These are phyloP conservation scores for Cucumis hystrix DNA, from an alignment of 306 rosid species.

Conservation along the genomic window DNA sequence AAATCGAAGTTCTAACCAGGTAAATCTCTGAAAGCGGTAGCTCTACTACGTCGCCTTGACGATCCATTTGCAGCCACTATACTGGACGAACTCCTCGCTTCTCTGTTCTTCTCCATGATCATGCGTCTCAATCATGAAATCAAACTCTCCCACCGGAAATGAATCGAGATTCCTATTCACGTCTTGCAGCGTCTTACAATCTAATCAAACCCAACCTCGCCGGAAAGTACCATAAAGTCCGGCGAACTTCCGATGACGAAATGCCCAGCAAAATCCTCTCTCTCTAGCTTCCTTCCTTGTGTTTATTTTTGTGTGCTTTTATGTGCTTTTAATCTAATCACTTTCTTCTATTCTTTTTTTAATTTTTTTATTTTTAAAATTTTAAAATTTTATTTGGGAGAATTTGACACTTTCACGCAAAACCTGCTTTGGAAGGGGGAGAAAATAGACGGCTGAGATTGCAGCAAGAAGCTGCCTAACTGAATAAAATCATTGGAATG, in stretches of 20 bases:
- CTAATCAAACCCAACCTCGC: not conserved
- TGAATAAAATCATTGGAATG: not conserved
- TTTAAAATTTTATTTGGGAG: not conserved
- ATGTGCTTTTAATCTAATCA: conserved; percentile 10
- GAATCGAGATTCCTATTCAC: not conserved
- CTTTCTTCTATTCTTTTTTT: not conserved
- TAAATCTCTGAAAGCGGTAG: conserved; percentile 26
- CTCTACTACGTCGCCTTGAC: conserved; percentile 20
- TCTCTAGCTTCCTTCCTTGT: not conserved
- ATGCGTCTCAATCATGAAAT: conserved; percentile 23
- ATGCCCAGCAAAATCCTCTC: not conserved
- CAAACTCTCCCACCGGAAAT: not conserved
- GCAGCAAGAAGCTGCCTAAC: not conserved
- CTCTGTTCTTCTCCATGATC: conserved; percentile 49
- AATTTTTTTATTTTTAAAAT: not conserved
- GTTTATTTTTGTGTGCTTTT: not conserved
- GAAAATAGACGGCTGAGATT: conserved; percentile 11
- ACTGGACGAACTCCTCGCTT: conserved; percentile 31
- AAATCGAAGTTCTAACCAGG: conserved; percentile 17
- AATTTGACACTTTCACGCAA: conserved; percentile 11
- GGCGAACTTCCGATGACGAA: not conserved
- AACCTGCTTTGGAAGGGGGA: not conserved
- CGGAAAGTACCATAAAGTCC: not conserved
- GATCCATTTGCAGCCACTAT: conserved; percentile 22
- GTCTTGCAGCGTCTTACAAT: not conserved